Evolutionary conservation across 805 yeast species (phyloP).

Genomic region (Yarrowia sp.): DNA sequence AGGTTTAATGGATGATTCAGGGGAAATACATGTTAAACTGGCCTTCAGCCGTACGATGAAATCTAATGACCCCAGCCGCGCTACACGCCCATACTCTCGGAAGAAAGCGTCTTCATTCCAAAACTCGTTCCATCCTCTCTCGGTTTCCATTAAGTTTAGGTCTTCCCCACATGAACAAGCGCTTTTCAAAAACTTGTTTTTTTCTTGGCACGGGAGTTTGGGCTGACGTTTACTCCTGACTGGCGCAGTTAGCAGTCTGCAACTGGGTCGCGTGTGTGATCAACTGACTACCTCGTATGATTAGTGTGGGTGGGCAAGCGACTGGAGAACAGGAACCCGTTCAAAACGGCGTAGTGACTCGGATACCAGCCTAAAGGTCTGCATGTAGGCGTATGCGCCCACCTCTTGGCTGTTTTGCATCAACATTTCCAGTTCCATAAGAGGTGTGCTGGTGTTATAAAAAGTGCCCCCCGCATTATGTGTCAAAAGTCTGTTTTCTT

Average conservation of each 20-base stretch:
- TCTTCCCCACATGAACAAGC: constrained; percentile 9
- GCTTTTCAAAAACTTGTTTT: neutral
- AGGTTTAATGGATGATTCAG: neutral
- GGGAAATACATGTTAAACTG: neutral
- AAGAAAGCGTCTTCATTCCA: neutral
- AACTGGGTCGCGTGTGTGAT: neutral
- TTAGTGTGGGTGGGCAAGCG: neutral
- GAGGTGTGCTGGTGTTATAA: neutral
- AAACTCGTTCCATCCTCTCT: neutral
- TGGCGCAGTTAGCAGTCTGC: neutral
- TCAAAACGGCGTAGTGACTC: neutral
- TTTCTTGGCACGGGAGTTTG: neutral
- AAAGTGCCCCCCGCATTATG: neutral
- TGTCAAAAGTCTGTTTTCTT: neutral
- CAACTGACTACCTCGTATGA: neutral
- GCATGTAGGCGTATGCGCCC: neutral
- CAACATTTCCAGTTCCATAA: neutral
- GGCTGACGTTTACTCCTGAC: neutral
- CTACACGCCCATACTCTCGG: neutral
- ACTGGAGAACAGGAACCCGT: neutral
- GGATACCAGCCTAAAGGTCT: neutral
- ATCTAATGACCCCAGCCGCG: neutral
- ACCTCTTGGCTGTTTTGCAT: constrained; percentile 9
- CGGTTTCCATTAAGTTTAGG: neutral
- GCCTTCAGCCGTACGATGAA: neutral